Percentiles rank a stretch among this genome's conserved stretches.
phyloP scores from a whole-genome alignment of 2,329 filamentous ascomycete genomes.

The Shiraia sp. region DNA sequence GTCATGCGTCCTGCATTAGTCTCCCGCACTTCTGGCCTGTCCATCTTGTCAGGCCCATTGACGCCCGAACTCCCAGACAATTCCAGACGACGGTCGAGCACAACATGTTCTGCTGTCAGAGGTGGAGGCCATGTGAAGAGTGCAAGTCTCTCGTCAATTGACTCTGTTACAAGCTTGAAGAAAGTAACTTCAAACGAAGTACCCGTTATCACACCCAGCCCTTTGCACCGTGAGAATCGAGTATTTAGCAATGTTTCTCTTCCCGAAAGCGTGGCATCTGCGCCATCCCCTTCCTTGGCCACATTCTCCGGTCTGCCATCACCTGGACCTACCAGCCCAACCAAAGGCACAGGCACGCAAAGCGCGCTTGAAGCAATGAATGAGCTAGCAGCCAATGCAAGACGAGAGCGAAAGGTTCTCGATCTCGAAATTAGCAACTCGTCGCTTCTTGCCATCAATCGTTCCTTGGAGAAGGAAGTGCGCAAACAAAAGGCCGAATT shows the following conservation, averaged over 20 bases:
- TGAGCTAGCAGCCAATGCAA: slow-evolving; percentile 83
- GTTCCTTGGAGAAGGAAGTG: slow-evolving; percentile 86
- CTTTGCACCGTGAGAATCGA: slow-evolving; percentile 41
- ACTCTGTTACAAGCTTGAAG: slow-evolving; percentile 44
- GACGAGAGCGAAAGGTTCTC: slow-evolving; percentile 90
- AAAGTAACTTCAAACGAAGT: slow-evolving; percentile 30
- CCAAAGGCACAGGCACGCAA: slow-evolving; percentile 56
- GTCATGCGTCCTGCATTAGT: slow-evolving; percentile 47
- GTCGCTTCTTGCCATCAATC: slow-evolving; percentile 91
- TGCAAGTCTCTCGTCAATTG: slow-evolving; percentile 52
- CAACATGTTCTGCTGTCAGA: slow-evolving; percentile 31
- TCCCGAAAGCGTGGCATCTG: slow-evolving; percentile 31
- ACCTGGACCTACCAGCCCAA: slow-evolving; percentile 57
- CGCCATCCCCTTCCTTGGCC: slow-evolving; percentile 26
- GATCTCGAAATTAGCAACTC: slow-evolving; percentile 97
- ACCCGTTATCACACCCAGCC: slow-evolving; percentile 27
- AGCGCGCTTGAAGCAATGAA: slow-evolving; percentile 63
- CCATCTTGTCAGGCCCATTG: slow-evolving; percentile 34
- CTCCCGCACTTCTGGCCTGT: slow-evolving; percentile 36
- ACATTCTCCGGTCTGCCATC: slow-evolving; percentile 30
- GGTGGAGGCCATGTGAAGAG: slow-evolving; percentile 44
- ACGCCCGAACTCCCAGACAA: slow-evolving; percentile 27
- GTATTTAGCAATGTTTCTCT: slow-evolving; percentile 28
- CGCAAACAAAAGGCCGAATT: slow-evolving; percentile 89
- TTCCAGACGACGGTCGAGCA: slow-evolving; percentile 38